phyloP scores from a whole-genome alignment of 345 rosid species.

The Rubroshorea leprosula region DNA sequence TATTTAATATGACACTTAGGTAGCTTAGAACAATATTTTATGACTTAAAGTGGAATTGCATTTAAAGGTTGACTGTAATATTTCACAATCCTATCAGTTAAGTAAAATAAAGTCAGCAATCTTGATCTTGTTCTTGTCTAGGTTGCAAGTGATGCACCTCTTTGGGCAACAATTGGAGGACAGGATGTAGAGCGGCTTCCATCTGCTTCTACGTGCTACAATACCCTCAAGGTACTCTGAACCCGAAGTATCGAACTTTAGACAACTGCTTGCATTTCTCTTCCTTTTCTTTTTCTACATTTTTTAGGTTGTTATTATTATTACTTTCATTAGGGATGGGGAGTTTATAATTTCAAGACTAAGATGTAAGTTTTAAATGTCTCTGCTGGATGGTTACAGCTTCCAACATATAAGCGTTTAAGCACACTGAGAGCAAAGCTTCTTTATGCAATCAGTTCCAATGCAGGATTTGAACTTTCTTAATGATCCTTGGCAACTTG shows the following conservation, averaged over 20 bases:
- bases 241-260: background rate
- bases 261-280: too few relatives aligned
- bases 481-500: conserved; percentile 32
- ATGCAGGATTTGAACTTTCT: conserved; percentile 97
- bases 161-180: conserved; percentile 93
- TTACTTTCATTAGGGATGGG: too few relatives aligned
- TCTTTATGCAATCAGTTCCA: conserved; percentile 87
- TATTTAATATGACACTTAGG: background rate
- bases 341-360: background rate
- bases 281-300: too few relatives aligned
- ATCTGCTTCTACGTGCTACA: conserved; percentile 98
- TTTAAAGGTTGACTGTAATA: too few relatives aligned
- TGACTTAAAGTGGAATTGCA: too few relatives aligned
- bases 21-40: background rate
- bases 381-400: conserved; percentile 48
- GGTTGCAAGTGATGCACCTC: conserved; percentile 85
- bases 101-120: conserved; percentile 11
- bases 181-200: conserved; percentile 98
- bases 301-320: too few relatives aligned
- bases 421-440: conserved; percentile 88
- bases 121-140: conserved; percentile 27
- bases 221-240: conserved; percentile 78
- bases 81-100: background rate
- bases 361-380: background rate
- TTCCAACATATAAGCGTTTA: conserved; percentile 86